Evolutionary conservation across 129 eudicot genomes (phyloP), one percentile per base, ranked within the genome.

Genomic region (Tagetes patula): DNA sequence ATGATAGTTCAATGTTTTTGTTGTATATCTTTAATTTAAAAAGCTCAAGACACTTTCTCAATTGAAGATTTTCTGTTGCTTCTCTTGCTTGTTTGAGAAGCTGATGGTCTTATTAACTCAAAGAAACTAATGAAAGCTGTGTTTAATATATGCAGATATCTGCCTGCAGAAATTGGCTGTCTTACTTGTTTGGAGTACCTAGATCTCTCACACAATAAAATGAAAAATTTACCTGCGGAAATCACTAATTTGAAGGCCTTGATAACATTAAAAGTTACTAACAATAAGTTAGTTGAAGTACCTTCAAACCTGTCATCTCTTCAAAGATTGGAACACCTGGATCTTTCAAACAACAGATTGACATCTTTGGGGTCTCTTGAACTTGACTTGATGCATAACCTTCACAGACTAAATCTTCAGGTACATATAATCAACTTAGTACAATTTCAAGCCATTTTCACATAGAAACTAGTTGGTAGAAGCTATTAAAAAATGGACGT

Each of bases 91-190:
- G 40, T 40, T n/a, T 52, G 42, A 71, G 67, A 43, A 14, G 53
- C 43, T 59, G 36, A 43, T 50, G 9, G 55, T 52, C 8, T 45
- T 41, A 13, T 52, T 52, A 65, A 45, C 47, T 65, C 8, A 64
- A 65, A 70, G 72, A 34, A 77, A 72, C 74, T 79, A 70, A 81
- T 67, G 66, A 67, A 70, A 67, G 10, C 58, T 75, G 66, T 27
- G 11, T 42, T 50, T 2, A 7, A 48, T 79, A 59, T 69, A 74
- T 87, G 92, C 98, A 93, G 98, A 83, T 90, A 85, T 66, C 85
- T 94, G 60, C 99, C 99, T 65, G 87, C 97, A 10, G 99, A 94
- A 86, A 94, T 94, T 61, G 96, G 96, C 42, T 76, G 85, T 72
- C 97, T 94, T 48, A 79, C 48, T 55, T 83, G 84, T 69, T 84